Evolutionary conservation across 2,329 filamentous ascomycete species (phyloP).

Genomic region (Cercospora zeina): DNA sequence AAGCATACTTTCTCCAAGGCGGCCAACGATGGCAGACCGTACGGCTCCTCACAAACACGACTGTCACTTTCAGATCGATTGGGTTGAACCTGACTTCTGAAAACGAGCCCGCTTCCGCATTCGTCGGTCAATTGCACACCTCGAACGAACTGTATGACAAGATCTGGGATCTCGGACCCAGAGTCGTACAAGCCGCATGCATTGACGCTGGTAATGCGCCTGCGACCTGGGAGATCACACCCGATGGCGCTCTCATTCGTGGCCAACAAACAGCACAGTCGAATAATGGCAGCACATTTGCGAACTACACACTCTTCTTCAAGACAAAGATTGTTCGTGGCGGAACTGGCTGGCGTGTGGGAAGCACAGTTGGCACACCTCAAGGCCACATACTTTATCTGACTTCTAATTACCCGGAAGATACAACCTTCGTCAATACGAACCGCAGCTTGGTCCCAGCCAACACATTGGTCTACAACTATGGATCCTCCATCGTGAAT

Average conservation of each 20-base stretch:
- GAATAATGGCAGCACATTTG: conserved; percentile 29
- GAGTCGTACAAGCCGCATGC: conserved; percentile 41
- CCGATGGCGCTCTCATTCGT: conserved; percentile 42
- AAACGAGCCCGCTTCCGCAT: conserved; percentile 26
- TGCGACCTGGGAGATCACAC: conserved; percentile 42
- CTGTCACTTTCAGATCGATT: conserved; percentile 38
- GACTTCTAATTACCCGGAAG: conserved; percentile 31
- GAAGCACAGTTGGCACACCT: conserved; percentile 25
- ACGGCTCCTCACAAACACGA: conserved; percentile 41
- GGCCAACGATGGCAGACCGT: conserved; percentile 47
- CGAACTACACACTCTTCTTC: conserved; percentile 45
- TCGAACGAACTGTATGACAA: conserved; percentile 40
- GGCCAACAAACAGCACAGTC: conserved; percentile 40
- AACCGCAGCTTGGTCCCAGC: conserved; percentile 42
- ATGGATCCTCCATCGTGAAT: conserved; percentile 43
- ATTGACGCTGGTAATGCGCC: conserved; percentile 43
- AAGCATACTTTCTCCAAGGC: conserved; percentile 45
- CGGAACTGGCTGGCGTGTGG: conserved; percentile 45
- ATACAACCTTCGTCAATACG: conserved; percentile 40
- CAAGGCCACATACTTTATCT: conserved; percentile 34
- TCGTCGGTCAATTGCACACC: conserved; percentile 39
- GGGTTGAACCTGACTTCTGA: conserved; percentile 41
- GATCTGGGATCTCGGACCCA: conserved; percentile 45
- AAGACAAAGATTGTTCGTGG: conserved; percentile 43
- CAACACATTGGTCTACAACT: conserved; percentile 42